Evolutionary conservation across 495 filamentous ascomycete genomes (phyloP), one percentile per base, ranked within the genome.

Genomic region (Podospora pseudoanserina): DNA sequence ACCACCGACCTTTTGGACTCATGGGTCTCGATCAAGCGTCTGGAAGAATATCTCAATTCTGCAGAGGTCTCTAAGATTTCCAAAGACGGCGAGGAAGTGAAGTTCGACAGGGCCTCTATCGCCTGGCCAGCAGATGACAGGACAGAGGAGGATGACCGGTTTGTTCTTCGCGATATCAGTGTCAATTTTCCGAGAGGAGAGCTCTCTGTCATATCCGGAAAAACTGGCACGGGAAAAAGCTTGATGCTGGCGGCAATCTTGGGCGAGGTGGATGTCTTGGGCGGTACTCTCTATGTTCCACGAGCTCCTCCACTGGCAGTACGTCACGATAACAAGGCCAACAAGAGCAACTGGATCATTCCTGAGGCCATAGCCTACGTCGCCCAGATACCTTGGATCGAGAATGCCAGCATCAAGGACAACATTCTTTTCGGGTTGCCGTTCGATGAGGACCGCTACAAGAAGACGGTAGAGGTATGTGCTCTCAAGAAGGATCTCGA

Each of bases 321-420:
- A 6, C 79, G 86, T 19, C 80, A 83, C 66, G 86, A 89, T 67
- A 62, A 74, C 63, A 84, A 83, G 70, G 90, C 89, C 0, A 89
- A 85, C 32, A 84, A 76, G 59, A 84, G 81, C 56, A 87, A 92
- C 64, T 93, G 91, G 91, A 87, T 91, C 63, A 82, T 92, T 23
- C 86, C 89, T 18, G 82, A 82, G 1, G 82, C 86, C 0, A 86
- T 92, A 60, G 91, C 91, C 0, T 95, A 89, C 74, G 91, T 95
- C 30, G 87, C 90, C 5, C 92, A 95, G 75, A 91, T 89, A 19
- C 91, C 91, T 0, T 95, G 91, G 91, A 92, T 95, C 67, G 91
- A 94, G 69, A 94, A 94, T 70, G 90, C 90, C 0, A 90, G 84
- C 6, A 88, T 95, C 70, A 87, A 83, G 67, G 87, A 90, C 19